Base-by-base conservation (phyloP, 2,329 filamentous ascomycete genomes). In the Fusarium nanum region DNA sequence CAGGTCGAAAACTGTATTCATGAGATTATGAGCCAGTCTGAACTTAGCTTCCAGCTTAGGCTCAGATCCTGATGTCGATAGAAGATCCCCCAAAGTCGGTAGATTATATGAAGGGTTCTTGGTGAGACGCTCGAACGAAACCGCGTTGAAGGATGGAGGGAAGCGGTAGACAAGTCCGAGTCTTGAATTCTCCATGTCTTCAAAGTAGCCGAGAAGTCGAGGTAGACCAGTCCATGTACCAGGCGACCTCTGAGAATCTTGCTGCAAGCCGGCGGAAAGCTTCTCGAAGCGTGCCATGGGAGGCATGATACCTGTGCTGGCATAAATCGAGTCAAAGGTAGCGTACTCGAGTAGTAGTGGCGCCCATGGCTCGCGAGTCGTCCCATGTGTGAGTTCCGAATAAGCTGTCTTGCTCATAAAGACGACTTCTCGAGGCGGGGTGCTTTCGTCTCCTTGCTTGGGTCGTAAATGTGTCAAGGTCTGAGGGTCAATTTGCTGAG, bases 121-220 rank as follows among this genome's bases (percentile, higher is more conserved):
- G 1, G 84, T 86, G 12, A 84, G 78, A 25, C 81, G 80, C 59
- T 87, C 85, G 41, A 87, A 84, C 6, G 85, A 84, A 12, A 89
- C 83, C 12, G 88, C 82, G 67, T 87, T 86, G 79, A 92, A 91
- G 11, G 86, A 83, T 2, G 87, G 84, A 3, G 92, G 92, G 30
- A 94, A 87, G 52, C 92, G 89, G 73, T 93, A 95, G 13, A 95
- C 86, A 13, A 95, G 83, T 7, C 92, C 92, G 56, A 93, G 87
- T 12, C 92, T 86, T 1, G 92, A 89, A 56, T 88, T 83, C 20
- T 88, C 86, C 56, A 91, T 84, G 73, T 94, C 92, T 76, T 94
- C 92, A 73, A 93, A 93, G 75, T 93, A 94, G 4, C 88, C 89
- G 14, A 91, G 79, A 46, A 91, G 81, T 23, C 86, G 84, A 18